A percentile compares a stretch with the other conserved stretches of the same genome.
These are phyloP conservation scores for Pelargonium fulgidum DNA, from an alignment of 441 rosid species.

Conservation along the genomic window DNA sequence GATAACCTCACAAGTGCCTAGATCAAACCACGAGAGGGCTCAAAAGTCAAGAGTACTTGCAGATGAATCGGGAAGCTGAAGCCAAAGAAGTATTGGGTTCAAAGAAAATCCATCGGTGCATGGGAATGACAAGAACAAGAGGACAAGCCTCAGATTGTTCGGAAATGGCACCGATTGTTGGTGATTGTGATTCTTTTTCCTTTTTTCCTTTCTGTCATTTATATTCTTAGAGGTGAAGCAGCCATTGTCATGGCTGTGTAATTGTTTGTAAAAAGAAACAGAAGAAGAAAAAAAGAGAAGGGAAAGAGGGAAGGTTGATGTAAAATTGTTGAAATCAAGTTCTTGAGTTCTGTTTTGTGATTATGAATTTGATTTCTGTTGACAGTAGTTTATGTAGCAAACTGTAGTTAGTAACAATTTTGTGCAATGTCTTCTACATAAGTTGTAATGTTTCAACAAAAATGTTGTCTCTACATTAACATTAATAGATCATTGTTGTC, in stretches of 20 bases:
- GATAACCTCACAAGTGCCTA: constrained; percentile 29
- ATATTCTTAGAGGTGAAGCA: constrained; percentile 24
- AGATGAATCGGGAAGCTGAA: constrained; percentile 4
- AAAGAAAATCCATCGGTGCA: constrained; percentile 6
- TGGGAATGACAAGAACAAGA: constrained; percentile 13
- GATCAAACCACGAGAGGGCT: constrained; percentile 35
- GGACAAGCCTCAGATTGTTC: constrained; percentile 17
- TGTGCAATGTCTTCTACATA: no score
- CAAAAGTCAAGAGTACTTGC: constrained; percentile 17
- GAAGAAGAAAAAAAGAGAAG: neutral
- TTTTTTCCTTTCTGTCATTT: constrained; percentile 15
- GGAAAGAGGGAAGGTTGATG: neutral
- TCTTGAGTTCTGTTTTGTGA: constrained; percentile 19
- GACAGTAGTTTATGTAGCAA: no score
- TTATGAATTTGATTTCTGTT: neutral
- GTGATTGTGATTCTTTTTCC: constrained; percentile 39
- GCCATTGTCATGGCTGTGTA: constrained; percentile 28
- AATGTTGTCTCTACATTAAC: no score
- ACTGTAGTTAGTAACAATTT: no score
- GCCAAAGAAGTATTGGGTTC: no score
- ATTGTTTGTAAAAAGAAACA: constrained; percentile 34
- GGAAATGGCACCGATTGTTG: constrained; percentile 23
- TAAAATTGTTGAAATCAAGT: constrained; percentile 32
- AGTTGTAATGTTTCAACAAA: no score
- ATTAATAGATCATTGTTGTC: no score